Evolutionary conservation across 73 alveolate species (phyloP).

Genomic region (Breviolum minutum): DNA sequence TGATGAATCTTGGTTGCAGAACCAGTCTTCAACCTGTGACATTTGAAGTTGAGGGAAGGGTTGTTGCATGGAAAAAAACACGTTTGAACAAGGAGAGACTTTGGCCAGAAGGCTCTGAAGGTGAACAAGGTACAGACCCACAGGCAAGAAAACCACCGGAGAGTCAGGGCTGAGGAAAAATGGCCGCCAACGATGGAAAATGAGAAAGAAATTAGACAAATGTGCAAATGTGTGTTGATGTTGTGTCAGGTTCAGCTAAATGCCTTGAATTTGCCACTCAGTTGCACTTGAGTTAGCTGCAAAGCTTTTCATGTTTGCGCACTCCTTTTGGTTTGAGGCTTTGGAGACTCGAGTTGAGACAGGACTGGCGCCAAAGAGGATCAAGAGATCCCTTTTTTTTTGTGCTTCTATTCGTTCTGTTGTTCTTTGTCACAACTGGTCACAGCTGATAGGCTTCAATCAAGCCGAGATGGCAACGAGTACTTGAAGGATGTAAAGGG

Average conservation of each 20-base stretch:
- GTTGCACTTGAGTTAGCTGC: neutral
- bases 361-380: neutral
- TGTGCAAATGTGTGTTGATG: too few relatives aligned
- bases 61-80: neutral
- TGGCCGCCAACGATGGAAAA: too few relatives aligned
- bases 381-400: too few relatives aligned
- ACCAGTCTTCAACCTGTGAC: neutral
- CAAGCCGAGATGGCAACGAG: slow-evolving; percentile 68
- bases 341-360: slow-evolving; percentile 70
- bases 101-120: slow-evolving; percentile 87
- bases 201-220: neutral
- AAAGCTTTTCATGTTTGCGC: neutral
- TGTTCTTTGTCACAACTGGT: neutral
- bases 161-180: too few relatives aligned
- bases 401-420: too few relatives aligned
- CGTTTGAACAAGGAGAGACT: slow-evolving; percentile 26
- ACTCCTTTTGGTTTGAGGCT: slow-evolving; percentile 30
- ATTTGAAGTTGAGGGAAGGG: neutral
- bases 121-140: slow-evolving; percentile 68
- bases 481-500: slow-evolving; percentile 76
- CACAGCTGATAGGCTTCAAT: neutral
- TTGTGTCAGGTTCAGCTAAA: slow-evolving; percentile 63
- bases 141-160: slow-evolving; percentile 25
- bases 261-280: slow-evolving; percentile 64
- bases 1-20: slow-evolving; percentile 28